Evolutionary conservation across 495 filamentous ascomycete species (phyloP), one percentile per base, ranked within the genome.

Genomic region (Friedmanniomyces endolithicus): DNA sequence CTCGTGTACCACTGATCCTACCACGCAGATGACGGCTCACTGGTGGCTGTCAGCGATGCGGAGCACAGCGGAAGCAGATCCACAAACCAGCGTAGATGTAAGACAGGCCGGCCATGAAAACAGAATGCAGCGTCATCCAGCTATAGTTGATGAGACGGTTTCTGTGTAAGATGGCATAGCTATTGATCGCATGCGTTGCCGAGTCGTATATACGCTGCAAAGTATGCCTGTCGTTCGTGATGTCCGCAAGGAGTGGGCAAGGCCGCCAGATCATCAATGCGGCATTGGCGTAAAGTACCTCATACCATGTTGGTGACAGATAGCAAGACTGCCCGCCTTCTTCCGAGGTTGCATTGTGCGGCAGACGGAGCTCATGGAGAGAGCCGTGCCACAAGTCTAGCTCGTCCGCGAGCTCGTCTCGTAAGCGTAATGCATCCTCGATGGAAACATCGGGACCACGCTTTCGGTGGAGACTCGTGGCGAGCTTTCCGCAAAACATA

Each of bases 261-360:
- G 56, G 56, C 8, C 56, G 56, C 56, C 56, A 58, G 27, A 58
- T 39, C 56, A 54, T 58, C 20, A 58, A 33, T 14, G 46, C 25
- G 6, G 56, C 56, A 23, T 58, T 58, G 8, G 56, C 56, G 43
- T 47, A 47, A 1, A 58, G 31, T 1, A 53, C 23, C 24, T 58
- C 56, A 43, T 53, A 58, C 56, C 56, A 58, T 24, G 16, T 52
- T 12, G 50, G 17, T 22, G 50, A 54, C 7, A 54, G 50, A 29
- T 37, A 53, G 44, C 56, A 58, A 7, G 56, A 58, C n/a, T 49
- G 51, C 51, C 48, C 17, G 19, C 45, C 17, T 1, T 11, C 3
- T 6, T 35, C 37, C 17, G 29, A n/a, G 11, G 19, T 11, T 9
- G 16, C 23, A 4, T n/a, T 43, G 8, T 44, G 7, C 7, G 48